A percentile compares a stretch with the other conserved stretches of the same genome.
These are phyloP conservation scores for Hypomyces perniciosus DNA, from an alignment of 2,329 filamentous ascomycete genomes.

Conservation along the genomic window DNA sequence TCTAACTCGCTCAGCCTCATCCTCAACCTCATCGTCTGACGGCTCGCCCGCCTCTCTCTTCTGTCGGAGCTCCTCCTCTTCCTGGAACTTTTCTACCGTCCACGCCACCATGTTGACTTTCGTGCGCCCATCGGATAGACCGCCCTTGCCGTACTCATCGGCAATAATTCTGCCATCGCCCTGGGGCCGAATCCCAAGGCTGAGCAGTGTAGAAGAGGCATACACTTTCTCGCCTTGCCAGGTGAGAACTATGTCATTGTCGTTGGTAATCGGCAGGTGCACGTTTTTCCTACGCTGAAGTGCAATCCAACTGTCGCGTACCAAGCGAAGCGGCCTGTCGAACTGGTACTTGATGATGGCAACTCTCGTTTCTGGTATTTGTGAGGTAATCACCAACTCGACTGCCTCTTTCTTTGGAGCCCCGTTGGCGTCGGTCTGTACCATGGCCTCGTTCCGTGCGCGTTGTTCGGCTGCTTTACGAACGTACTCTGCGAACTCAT, in stretches of 20 bases:
- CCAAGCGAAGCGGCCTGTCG: conserved; percentile 59
- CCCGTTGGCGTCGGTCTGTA: conserved; percentile 12
- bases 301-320: conserved; percentile 64
- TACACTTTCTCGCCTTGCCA: conserved; percentile 71
- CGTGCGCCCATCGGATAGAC: conserved; percentile 44
- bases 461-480: conserved; percentile 32
- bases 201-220: conserved; percentile 65
- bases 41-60: conserved; percentile 37
- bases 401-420: conserved; percentile 22
- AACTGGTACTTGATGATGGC: conserved; percentile 58
- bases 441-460: conserved; percentile 22
- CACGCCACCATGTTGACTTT: conserved; percentile 72
- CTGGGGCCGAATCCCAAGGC: conserved; percentile 53
- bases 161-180: conserved; percentile 36
- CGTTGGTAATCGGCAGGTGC: conserved; percentile 33
- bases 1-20: conserved; percentile 24
- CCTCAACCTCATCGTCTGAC: conserved; percentile 26
- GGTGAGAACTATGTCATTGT: conserved; percentile 63
- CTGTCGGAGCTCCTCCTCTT: conserved; percentile 42
- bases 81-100: conserved; percentile 57
- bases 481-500: conserved; percentile 42
- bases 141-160: conserved; percentile 31
- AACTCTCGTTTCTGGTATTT: conserved; percentile 53
- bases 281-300: conserved; percentile 45
- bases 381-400: conserved; percentile 51